Evolutionary conservation across 2,329 filamentous ascomycete genomes (phyloP).

Genomic region (Didymella sp.): DNA sequence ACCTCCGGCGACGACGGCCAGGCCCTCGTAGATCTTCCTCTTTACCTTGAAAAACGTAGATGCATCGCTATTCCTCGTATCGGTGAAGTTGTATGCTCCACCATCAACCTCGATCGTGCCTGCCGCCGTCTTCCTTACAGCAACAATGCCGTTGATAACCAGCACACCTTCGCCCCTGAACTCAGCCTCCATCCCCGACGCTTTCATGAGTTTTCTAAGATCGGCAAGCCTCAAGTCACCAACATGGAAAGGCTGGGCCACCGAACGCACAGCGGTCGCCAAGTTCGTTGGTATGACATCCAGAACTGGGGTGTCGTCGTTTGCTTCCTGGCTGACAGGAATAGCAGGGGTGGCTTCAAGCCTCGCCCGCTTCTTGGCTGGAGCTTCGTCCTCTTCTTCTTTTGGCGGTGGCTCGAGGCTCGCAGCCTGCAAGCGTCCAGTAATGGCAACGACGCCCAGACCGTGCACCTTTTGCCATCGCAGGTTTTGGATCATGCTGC

Average conservation of each 20-base stretch:
- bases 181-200: slow-evolving; percentile 81
- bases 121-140: slow-evolving; percentile 86
- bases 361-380: slow-evolving; percentile 62
- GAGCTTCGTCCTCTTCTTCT: slow-evolving; percentile 52
- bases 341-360: slow-evolving; percentile 49
- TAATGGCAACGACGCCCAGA: slow-evolving; percentile 90
- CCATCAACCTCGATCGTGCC: slow-evolving; percentile 87
- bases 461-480: slow-evolving; percentile 95
- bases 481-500: slow-evolving; percentile 81
- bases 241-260: slow-evolving; percentile 89
- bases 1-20: slow-evolving; percentile 85
- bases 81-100: slow-evolving; percentile 43
- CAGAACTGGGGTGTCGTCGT: slow-evolving; percentile 60
- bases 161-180: slow-evolving; percentile 93
- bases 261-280: slow-evolving; percentile 75
- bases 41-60: slow-evolving; percentile 86
- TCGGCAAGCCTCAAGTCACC: slow-evolving; percentile 91
- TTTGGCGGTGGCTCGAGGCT: slow-evolving; percentile 48
- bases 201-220: slow-evolving; percentile 81
- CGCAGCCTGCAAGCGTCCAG: slow-evolving; percentile 70
- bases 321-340: slow-evolving; percentile 56
- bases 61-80: slow-evolving; percentile 57
- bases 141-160: slow-evolving; percentile 85
- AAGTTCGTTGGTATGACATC: slow-evolving; percentile 67
- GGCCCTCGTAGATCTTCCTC: slow-evolving; percentile 88